A percentile compares a stretch with the other conserved stretches of the same genome.
Conservation (phyloP, 192 early-diverging fungal species). For the Coemansia furcata region DNA sequence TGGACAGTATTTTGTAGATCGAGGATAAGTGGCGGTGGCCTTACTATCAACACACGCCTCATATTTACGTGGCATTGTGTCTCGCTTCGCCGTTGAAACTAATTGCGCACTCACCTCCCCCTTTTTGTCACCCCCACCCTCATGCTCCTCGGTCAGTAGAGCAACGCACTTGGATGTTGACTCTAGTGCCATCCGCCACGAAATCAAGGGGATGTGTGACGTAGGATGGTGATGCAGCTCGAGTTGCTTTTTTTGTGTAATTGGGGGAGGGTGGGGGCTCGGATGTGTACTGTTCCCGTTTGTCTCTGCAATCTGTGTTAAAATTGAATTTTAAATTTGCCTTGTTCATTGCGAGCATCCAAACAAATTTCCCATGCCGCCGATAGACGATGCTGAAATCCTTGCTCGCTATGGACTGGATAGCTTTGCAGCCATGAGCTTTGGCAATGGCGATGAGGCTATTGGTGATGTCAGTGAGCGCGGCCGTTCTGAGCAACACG, state of each 20-base stretch:
- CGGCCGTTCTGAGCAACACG: conserved; percentile 11
- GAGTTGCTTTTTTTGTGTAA: neutral
- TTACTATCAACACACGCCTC: conserved; percentile 3
- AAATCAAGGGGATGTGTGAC: neutral
- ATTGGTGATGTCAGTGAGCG: conserved; percentile 6
- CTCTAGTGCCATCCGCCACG: neutral
- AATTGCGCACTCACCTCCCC: neutral
- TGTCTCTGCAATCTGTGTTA: no score
- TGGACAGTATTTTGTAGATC: neutral
- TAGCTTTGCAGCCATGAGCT: conserved; percentile 32
- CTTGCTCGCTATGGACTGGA: conserved; percentile 49
- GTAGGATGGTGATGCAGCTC: neutral
- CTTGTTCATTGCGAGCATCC: neutral
- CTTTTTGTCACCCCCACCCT: neutral
- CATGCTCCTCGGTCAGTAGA: neutral
- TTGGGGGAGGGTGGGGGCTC: no score
- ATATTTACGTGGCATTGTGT: neutral
- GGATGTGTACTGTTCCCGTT: no score
- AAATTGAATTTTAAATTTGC: neutral
- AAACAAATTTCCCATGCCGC: conserved; percentile 18
- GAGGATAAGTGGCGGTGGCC: conserved; percentile 7
- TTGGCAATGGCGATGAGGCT: conserved; percentile 19
- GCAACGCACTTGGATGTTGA: neutral
- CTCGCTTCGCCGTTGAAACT: neutral
- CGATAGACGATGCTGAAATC: conserved; percentile 50